Conservation (phyloP, 148 eudicot genomes). For the Spergularia bocconei region DNA sequence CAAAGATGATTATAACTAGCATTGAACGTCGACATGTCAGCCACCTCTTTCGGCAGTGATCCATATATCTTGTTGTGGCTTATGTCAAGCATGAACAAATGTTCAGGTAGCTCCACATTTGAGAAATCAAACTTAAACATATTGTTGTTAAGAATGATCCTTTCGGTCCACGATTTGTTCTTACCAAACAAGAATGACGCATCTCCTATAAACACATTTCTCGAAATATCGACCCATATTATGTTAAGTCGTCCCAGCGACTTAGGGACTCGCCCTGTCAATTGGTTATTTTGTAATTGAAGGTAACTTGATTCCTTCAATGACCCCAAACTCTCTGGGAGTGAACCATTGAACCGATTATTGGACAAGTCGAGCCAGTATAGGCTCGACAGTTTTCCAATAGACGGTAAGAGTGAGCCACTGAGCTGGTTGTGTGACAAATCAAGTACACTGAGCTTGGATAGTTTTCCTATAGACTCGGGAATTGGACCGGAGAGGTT, state of each 20-base stretch:
- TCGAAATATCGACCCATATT: constrained; percentile 9
- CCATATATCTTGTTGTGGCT: constrained; percentile 18
- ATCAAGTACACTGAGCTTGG: neutral
- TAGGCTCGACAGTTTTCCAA: constrained; percentile 12
- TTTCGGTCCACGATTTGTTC: neutral
- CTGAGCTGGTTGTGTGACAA: constrained; percentile 2
- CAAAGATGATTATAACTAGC: constrained; percentile 15
- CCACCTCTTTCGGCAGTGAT: constrained; percentile 4
- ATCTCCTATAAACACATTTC: neutral
- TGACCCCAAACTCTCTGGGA: neutral
- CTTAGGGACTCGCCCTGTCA: constrained; percentile 11
- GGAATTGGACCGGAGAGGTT: constrained; percentile 8
- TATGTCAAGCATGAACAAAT: constrained; percentile 16
- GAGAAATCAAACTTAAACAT: constrained; percentile 10
- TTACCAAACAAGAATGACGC: constrained; percentile 10
- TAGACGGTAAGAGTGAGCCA: constrained; percentile 10
- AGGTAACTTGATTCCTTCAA: constrained; percentile 2
- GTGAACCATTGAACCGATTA: neutral
- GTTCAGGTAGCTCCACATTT: neutral
- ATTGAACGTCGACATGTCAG: constrained; percentile 6
- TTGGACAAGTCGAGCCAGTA: constrained; percentile 20
- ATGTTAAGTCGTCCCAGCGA: constrained; percentile 4
- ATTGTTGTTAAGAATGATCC: constrained; percentile 9
- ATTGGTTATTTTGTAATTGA: constrained; percentile 10
- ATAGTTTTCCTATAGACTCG: neutral